A percentile compares a stretch with the other conserved stretches of the same genome.
These are phyloP conservation scores for Auriscalpium microsporum DNA, from an alignment of 768 basidiomycete species.

Conservation along the genomic window DNA sequence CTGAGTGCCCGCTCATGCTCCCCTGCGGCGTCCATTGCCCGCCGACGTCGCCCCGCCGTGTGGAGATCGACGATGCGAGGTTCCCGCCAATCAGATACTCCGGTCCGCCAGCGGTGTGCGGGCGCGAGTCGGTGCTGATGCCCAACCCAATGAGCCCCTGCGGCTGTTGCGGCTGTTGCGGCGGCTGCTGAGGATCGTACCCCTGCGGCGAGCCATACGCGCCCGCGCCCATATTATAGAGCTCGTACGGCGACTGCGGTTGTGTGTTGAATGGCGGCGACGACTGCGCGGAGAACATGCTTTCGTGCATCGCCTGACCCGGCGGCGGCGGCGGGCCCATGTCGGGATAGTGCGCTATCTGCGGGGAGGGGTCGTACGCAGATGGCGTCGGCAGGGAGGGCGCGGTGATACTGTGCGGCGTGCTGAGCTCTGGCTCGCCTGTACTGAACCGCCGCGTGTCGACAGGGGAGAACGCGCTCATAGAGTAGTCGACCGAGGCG, in stretches of 20 bases:
- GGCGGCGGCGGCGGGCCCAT: neutral
- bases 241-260: neutral
- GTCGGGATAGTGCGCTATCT: neutral
- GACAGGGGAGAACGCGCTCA: neutral
- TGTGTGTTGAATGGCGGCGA: conserved; percentile 5
- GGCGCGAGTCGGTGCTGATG: neutral
- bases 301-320: neutral
- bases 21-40: too few species aligned
- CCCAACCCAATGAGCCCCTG: neutral
- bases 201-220: conserved; percentile 9
- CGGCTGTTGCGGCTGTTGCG: neutral
- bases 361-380: neutral
- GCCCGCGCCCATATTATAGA: conserved; percentile 5
- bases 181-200: neutral
- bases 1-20: too few species aligned
- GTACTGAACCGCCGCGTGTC: neutral
- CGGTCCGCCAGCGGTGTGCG: too few species aligned
- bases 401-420: neutral
- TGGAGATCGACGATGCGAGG: too few species aligned
- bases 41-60: too few species aligned
- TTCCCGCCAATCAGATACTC: too few species aligned
- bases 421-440: neutral
- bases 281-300: conserved; percentile 3
- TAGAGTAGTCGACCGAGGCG: neutral
- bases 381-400: neutral